A percentile compares a stretch with the other conserved stretches of the same genome.
These are phyloP conservation scores for Solidago caesia DNA, from an alignment of 129 eudicot genomes.

Conservation along the genomic window DNA sequence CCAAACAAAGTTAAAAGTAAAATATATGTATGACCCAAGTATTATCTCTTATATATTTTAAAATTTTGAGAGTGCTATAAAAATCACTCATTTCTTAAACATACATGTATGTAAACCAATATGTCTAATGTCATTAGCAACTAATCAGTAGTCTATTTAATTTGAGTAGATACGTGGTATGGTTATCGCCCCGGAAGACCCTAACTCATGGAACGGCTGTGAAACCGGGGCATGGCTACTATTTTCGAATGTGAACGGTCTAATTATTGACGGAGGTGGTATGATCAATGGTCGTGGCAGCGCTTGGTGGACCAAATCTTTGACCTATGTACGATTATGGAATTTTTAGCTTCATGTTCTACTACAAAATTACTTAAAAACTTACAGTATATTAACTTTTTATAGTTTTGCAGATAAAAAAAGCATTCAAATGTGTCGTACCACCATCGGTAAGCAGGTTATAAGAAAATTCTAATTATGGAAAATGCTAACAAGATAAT, in stretches of 20 bases:
- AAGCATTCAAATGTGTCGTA: slow-evolving; percentile 1
- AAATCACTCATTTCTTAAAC: neutral
- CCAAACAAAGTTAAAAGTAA: too few relatives aligned
- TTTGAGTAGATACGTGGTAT: slow-evolving; percentile 27
- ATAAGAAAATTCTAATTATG: neutral
- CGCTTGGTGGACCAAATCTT: slow-evolving; percentile 33
- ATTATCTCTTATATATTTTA: too few relatives aligned
- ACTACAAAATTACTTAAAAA: neutral
- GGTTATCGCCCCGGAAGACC: slow-evolving; percentile 29
- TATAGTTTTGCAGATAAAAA: slow-evolving; percentile 11
- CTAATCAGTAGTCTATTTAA: neutral
- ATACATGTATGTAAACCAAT: too few relatives aligned
- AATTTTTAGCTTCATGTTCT: too few relatives aligned
- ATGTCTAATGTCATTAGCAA: neutral
- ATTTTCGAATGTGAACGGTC: slow-evolving; percentile 18
- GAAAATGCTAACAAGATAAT: too few relatives aligned
- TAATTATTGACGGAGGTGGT: slow-evolving; percentile 29
- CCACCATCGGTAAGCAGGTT: slow-evolving; percentile 31
- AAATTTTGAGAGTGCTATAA: too few relatives aligned
- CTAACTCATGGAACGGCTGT: slow-evolving; percentile 27
- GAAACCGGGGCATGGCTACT: slow-evolving; percentile 26
- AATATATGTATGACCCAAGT: too few relatives aligned
- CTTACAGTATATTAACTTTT: neutral
- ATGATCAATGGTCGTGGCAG: slow-evolving; percentile 32
- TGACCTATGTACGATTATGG: slow-evolving; percentile 5